Base-by-base conservation (phyloP, 495 filamentous ascomycete genomes). In the Tirmania nivea region DNA sequence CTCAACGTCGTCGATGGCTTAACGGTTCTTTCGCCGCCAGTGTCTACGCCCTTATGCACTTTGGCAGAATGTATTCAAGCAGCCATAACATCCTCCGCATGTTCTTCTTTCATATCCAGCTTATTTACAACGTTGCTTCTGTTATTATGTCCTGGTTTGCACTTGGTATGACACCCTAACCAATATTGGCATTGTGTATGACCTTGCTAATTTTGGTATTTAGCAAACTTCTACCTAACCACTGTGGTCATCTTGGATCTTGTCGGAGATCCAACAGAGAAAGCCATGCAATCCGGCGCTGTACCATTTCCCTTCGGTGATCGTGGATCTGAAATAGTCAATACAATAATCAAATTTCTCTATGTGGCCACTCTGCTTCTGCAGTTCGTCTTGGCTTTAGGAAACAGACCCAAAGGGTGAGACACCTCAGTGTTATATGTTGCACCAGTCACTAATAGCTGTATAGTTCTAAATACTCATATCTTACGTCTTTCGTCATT, bases 161-260 rank as follows among this genome's bases (percentile, higher is more conserved):
- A 56, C 74, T 95, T 50, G 83, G 86, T 78, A 80, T 74, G 76
- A 67, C 39, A 51, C 54, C 42, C 34, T 31, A 31, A 31, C 25
- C 25, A 31, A 31, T 31, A 31, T 31, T 31, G 25, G 7, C 25
- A 3, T 31, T 14, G 25, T 31, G 25, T 31, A 3, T 31, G 7
- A 3, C 34, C 11, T 34, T 49, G 25, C 25, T 31, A 31, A 31
- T 31, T 31, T 31, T 31, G 25, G 25, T 7, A 1, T 31, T 35
- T 45, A 79, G 80, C 81, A 37, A 78, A 83, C 35, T 99, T 92
- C 77, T 99, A 84, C 78, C 75, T 99, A 55, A 99, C 92, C 17
- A 99, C 90, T 31, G 78, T 78, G 35, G 83, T 99, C 68, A 95
- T 99, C 63, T 90, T 96, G 79, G 82, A 94, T 67, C 76, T 99